Percentiles rank a stretch among this genome's conserved stretches.
Conservation (phyloP, 140 eudicot genomes). For the Oenanthe javanica region DNA sequence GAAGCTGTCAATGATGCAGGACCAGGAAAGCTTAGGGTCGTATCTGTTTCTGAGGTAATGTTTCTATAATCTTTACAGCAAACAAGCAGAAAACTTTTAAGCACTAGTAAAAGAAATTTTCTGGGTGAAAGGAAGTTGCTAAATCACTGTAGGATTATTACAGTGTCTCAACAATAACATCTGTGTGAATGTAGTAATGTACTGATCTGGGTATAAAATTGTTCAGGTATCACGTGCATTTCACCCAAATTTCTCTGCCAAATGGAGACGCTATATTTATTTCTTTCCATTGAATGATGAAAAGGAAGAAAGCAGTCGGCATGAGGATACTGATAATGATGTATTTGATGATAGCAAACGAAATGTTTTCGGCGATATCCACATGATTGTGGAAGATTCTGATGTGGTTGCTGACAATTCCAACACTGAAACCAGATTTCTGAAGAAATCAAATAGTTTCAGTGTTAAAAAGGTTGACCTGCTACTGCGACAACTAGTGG, state of each 20-base stretch:
- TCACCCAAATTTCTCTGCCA: constrained; percentile 94
- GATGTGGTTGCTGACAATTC: constrained; percentile 18
- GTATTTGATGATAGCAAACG: constrained; percentile 14
- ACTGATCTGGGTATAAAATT: neutral
- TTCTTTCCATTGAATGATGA: constrained; percentile 64
- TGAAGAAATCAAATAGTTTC: constrained; percentile 51
- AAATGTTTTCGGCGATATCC: neutral
- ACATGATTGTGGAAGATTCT: constrained; percentile 17
- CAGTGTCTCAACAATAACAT: neutral
- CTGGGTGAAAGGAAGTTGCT: neutral
- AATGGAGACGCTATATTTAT: constrained; percentile 90
- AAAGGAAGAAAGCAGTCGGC: constrained; percentile 16
- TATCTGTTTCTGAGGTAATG: constrained; percentile 66
- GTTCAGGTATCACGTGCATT: constrained; percentile 76
- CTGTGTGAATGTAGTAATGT: neutral
- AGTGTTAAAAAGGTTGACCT: constrained; percentile 59
- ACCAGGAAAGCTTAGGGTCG: constrained; percentile 67
- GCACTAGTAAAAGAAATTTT: neutral
- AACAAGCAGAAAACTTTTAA: neutral
- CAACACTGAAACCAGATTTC: constrained; percentile 20
- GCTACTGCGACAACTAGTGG: constrained; percentile 66
- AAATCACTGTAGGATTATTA: neutral
- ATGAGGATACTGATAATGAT: constrained; percentile 12
- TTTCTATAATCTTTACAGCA: neutral
- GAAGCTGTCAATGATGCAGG: constrained; percentile 49